Evolutionary conservation across 768 basidiomycete species (phyloP).

Genomic region (Tephrocybe sp.): DNA sequence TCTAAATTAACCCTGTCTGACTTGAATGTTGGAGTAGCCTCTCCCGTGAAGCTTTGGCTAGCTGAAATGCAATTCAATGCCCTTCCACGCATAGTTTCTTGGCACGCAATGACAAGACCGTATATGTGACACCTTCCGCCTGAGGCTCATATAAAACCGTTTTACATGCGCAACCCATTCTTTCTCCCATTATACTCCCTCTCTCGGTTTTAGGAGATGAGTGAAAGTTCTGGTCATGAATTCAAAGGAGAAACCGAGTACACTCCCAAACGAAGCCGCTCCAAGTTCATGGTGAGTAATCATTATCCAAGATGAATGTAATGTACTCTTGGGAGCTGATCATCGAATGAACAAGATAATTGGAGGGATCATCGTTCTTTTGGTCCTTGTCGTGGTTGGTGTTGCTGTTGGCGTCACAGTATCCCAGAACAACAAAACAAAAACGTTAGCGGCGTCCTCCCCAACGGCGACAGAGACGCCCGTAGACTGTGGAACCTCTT

Average conservation of each 20-base stretch:
- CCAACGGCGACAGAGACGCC: neutral
- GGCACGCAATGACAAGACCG: constrained; percentile 2
- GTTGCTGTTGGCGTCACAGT: constrained; percentile 68
- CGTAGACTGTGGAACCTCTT: constrained; percentile 11
- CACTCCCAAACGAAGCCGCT: constrained; percentile 31
- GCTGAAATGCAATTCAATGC: neutral
- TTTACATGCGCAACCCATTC: no score
- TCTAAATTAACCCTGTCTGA: no score
- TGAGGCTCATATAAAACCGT: neutral
- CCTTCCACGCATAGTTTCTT: neutral
- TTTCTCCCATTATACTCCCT: neutral
- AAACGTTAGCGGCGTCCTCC: constrained; percentile 18
- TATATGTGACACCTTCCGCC: constrained; percentile 8
- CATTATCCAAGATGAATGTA: neutral
- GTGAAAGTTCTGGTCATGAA: neutral
- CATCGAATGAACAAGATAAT: constrained; percentile 42
- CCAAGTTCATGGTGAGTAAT: constrained; percentile 58
- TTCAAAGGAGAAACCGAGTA: constrained; percentile 5
- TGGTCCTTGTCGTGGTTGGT: constrained; percentile 52
- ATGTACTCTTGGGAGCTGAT: neutral
- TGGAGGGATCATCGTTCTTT: constrained; percentile 44
- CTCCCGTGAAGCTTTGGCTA: neutral
- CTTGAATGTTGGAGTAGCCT: neutral
- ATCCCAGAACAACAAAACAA: constrained; percentile 47
- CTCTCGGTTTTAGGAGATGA: neutral